Percentiles rank a stretch among this genome's conserved stretches.
Evolutionary conservation across 2,329 filamentous ascomycete species (phyloP).

Genomic region (Huntiella abstrusa): DNA sequence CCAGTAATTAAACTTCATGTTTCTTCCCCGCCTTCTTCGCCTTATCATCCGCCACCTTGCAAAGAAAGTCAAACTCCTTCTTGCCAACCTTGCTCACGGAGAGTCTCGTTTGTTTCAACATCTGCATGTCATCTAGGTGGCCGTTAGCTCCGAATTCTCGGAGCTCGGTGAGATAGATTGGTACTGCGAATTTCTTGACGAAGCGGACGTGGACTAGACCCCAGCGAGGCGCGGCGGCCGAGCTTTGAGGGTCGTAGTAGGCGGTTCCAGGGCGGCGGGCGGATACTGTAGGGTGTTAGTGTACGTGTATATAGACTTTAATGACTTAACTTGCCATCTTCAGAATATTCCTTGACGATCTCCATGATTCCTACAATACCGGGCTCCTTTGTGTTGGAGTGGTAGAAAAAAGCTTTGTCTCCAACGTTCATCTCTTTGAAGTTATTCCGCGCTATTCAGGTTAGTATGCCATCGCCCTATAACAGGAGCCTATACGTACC

Average conservation of each 20-base stretch:
- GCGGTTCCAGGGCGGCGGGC: constrained; percentile 26
- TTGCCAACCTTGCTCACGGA: constrained; percentile 55
- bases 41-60: constrained; percentile 29
- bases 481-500: constrained; percentile 16
- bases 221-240: constrained; percentile 42
- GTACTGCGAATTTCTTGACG: constrained; percentile 57
- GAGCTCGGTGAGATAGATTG: constrained; percentile 53
- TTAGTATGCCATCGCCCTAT: not conserved
- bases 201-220: constrained; percentile 79
- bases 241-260: constrained; percentile 70
- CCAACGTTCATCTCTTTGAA: constrained; percentile 80
- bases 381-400: constrained; percentile 79
- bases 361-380: constrained; percentile 81
- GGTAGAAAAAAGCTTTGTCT: constrained; percentile 92
- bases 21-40: constrained; percentile 21
- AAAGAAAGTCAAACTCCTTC: constrained; percentile 47
- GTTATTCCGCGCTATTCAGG: constrained; percentile 53
- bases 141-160: constrained; percentile 40
- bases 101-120: constrained; percentile 62
- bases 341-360: constrained; percentile 64
- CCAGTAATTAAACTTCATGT: constrained; percentile 16
- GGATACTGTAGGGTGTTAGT: constrained; percentile 15
- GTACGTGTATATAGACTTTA: not conserved
- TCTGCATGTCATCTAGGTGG: constrained; percentile 56
- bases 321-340: constrained; percentile 43